These are phyloP conservation scores for Thermothelomyces thermophilus DNA, from an alignment of 2,329 filamentous ascomycete species.

Conservation along the genomic window DNA sequence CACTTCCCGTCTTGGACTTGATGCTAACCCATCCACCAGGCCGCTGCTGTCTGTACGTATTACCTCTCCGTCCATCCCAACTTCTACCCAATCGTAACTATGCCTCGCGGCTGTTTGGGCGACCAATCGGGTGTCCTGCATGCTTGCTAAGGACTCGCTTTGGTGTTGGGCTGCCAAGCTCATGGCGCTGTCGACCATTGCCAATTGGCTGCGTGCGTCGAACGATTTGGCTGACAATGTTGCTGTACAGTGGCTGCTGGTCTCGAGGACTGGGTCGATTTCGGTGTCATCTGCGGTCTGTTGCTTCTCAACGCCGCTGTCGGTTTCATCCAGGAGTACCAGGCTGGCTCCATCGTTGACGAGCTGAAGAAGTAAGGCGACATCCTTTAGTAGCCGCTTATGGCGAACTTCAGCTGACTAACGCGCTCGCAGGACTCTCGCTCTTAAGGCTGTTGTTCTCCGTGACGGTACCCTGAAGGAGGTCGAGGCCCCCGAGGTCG, in stretches of 20 bases:
- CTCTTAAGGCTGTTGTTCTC: constrained; percentile 79
- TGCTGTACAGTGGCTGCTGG: constrained; percentile 63
- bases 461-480: constrained; percentile 73
- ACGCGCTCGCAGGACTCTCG: constrained; percentile 49
- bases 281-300: constrained; percentile 81
- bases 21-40: constrained; percentile 28
- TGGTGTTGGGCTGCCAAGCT: constrained; percentile 13
- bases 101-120: no score
- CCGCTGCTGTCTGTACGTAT: constrained; percentile 29
- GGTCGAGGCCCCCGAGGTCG: constrained; percentile 74
- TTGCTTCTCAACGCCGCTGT: constrained; percentile 78
- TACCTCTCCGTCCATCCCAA: constrained; percentile 6
- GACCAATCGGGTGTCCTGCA: no score
- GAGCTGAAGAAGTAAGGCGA: constrained; percentile 68
- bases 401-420: not conserved
- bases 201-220: not conserved
- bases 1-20: constrained; percentile 12
- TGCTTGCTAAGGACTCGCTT: constrained; percentile 11
- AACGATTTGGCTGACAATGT: constrained; percentile 22
- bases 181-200: constrained; percentile 14
- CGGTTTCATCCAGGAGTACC: constrained; percentile 84
- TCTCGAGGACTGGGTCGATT: constrained; percentile 86
- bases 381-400: not conserved
- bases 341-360: constrained; percentile 84
- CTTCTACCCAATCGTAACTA: no score